Percentiles rank a stretch among this genome's conserved stretches.
Conservation (phyloP, 1,139 yeast genomes). For the Zygoascus meyerae region DNA sequence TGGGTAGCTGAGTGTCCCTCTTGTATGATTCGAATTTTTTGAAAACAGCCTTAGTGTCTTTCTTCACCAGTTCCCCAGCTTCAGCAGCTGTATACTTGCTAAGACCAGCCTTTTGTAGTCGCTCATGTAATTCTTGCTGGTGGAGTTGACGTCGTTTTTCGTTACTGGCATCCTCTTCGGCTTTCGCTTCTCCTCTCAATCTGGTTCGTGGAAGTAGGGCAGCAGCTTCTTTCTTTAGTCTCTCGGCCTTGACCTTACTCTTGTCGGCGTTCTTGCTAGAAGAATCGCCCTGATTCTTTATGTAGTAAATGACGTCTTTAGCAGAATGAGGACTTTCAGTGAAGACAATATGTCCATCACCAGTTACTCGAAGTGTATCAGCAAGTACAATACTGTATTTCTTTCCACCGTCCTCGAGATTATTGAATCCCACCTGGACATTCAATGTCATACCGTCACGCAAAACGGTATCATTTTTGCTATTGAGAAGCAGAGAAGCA, state of each 20-base stretch:
- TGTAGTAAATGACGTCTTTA: slow-evolving; percentile 75
- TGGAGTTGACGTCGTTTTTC: slow-evolving; percentile 79
- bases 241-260: slow-evolving; percentile 11
- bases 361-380: slow-evolving; percentile 75
- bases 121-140: slow-evolving; percentile 77
- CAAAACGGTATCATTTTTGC: slow-evolving; percentile 64
- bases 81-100: slow-evolving; percentile 31
- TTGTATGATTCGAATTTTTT: slow-evolving; percentile 91
- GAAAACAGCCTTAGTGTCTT: slow-evolving; percentile 68
- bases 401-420: slow-evolving; percentile 41
- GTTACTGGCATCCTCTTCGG: slow-evolving; percentile 65
- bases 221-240: slow-evolving; percentile 16
- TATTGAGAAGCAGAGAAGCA: slow-evolving; percentile 63
- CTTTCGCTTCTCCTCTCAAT: slow-evolving; percentile 68
- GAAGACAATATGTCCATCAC: slow-evolving; percentile 47
- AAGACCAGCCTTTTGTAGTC: slow-evolving; percentile 75
- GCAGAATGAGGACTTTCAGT: slow-evolving; percentile 71
- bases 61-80: slow-evolving; percentile 43
- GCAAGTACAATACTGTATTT: slow-evolving; percentile 67
- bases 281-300: slow-evolving; percentile 60
- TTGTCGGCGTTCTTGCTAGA: slow-evolving; percentile 26
- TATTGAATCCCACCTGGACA: slow-evolving; percentile 70
- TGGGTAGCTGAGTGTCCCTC: slow-evolving; percentile 87
- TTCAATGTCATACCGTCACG: slow-evolving; percentile 72
- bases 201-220: slow-evolving; percentile 60